A percentile compares a stretch with the other conserved stretches of the same genome.
Evolutionary conservation across 345 rosid genomes (phyloP).

Genomic region (Syzygium aromaticum): DNA sequence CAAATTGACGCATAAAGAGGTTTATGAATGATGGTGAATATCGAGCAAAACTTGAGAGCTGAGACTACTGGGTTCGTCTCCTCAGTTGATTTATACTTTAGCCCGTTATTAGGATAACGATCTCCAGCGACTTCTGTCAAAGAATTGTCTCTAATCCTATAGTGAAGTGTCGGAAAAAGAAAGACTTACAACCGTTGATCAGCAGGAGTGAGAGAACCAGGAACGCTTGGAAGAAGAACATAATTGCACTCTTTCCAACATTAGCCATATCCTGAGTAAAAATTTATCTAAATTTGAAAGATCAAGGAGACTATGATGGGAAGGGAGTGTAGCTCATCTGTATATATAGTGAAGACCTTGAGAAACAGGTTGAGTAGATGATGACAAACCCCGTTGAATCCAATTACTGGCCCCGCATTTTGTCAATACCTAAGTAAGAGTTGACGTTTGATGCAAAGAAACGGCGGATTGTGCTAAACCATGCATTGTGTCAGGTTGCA

Average conservation of each 20-base stretch:
- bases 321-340: neutral
- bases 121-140: neutral
- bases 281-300: neutral
- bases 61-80: neutral
- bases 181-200: neutral
- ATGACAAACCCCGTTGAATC: neutral
- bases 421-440: neutral
- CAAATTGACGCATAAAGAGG: neutral
- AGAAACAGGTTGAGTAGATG: neutral
- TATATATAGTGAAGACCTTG: neutral
- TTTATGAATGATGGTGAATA: neutral
- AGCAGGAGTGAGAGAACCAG: slow-evolving; percentile 5
- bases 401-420: neutral
- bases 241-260: neutral
- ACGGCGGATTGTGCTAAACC: neutral
- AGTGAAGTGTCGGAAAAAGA: neutral
- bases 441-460: neutral
- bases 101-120: too few species aligned
- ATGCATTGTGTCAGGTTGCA: neutral
- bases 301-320: neutral
- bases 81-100: neutral
- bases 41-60: neutral
- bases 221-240: neutral
- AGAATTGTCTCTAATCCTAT: neutral
- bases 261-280: neutral